Conservation (phyloP, 2,329 filamentous ascomycete species). For the Colletotrichum shisoi region DNA sequence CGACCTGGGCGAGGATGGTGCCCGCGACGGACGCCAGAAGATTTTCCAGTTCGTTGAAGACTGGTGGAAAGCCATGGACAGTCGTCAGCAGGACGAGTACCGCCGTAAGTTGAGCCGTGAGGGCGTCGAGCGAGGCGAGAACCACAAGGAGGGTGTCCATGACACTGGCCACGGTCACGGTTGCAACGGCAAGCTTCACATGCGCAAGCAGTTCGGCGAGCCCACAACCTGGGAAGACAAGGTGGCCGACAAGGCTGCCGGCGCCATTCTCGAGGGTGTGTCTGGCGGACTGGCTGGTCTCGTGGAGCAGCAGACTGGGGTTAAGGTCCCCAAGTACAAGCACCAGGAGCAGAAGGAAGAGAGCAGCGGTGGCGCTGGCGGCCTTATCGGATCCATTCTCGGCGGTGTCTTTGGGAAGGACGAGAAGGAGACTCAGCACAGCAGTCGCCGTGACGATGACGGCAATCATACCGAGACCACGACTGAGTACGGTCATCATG, state of each 20-base stretch:
- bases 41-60: slow-evolving; percentile 83
- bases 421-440: slow-evolving; percentile 62
- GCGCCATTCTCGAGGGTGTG: slow-evolving; percentile 65
- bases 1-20: slow-evolving; percentile 72
- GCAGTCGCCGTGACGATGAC: slow-evolving; percentile 63
- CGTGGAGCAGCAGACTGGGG: slow-evolving; percentile 57
- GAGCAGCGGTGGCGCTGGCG: slow-evolving; percentile 67
- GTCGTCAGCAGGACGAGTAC: slow-evolving; percentile 70
- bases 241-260: slow-evolving; percentile 64
- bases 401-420: slow-evolving; percentile 65
- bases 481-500: slow-evolving; percentile 67
- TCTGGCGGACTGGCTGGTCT: slow-evolving; percentile 60
- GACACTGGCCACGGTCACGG: slow-evolving; percentile 88
- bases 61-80: slow-evolving; percentile 79
- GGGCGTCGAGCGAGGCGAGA: slow-evolving; percentile 78
- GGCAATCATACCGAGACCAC: slow-evolving; percentile 68
- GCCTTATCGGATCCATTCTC: slow-evolving; percentile 74
- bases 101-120: slow-evolving; percentile 78
- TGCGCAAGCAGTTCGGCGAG: slow-evolving; percentile 71
- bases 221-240: slow-evolving; percentile 62
- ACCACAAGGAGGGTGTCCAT: slow-evolving; percentile 85
- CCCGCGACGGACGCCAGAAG: slow-evolving; percentile 72
- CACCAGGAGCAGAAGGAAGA: slow-evolving; percentile 52
- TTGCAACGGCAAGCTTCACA: slow-evolving; percentile 78
- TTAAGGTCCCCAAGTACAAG: slow-evolving; percentile 49